Conservation (phyloP, 1,139 yeast species). For the Taphrina pruni region DNA sequence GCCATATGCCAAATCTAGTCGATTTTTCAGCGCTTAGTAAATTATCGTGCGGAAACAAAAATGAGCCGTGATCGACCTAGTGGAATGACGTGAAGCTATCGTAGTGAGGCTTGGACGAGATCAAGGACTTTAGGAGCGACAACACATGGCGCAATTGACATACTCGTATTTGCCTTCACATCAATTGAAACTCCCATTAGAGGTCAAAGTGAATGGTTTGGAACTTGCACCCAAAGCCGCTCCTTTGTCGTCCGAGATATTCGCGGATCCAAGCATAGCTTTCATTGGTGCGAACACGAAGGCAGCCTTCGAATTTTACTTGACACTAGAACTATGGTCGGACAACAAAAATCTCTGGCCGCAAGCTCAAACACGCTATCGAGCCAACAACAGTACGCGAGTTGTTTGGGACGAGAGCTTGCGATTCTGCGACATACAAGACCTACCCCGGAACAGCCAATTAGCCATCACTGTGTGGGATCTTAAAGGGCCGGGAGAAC, state of each 20-base stretch:
- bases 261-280: slow-evolving; percentile 28
- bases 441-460: slow-evolving; percentile 67
- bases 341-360: slow-evolving; percentile 68
- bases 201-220: slow-evolving; percentile 26
- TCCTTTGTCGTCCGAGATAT: slow-evolving; percentile 30
- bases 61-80: too few species aligned
- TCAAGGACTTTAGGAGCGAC: not conserved
- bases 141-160: slow-evolving; percentile 30
- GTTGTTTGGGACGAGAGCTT: slow-evolving; percentile 65
- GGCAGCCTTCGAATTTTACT: slow-evolving; percentile 59
- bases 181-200: slow-evolving; percentile 18
- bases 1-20: too few species aligned
- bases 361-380: slow-evolving; percentile 71
- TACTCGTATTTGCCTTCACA: slow-evolving; percentile 29
- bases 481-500: slow-evolving; percentile 60
- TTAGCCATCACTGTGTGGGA: slow-evolving; percentile 72
- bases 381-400: slow-evolving; percentile 58
- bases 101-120: too few species aligned
- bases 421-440: slow-evolving; percentile 70
- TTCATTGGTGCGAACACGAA: slow-evolving; percentile 35
- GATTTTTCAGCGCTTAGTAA: too few species aligned
- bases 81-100: too few species aligned
- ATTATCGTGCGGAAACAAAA: too few species aligned
- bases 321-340: slow-evolving; percentile 65
- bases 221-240: slow-evolving; percentile 19